Base-by-base conservation (phyloP, 1,284 basidiomycete genomes). In the Sphagnurus paluster region DNA sequence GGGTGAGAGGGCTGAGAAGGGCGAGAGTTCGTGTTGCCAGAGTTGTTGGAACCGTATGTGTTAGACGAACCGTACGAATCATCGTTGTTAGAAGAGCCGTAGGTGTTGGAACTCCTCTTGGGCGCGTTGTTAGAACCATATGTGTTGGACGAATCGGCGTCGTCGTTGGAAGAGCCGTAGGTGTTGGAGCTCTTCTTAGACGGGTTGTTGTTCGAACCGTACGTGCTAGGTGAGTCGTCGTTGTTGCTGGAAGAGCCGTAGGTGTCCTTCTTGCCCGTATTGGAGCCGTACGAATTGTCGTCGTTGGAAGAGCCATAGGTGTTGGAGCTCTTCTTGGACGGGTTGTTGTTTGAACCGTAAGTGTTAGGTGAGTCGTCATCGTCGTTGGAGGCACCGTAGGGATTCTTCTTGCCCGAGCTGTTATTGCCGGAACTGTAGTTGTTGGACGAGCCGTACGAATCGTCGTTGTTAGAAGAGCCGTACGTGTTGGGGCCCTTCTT, bases 401-500 rank as follows among this genome's bases (percentile, higher is more conserved):
- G n/a, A n/a, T n/a, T n/a, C n/a, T n/a, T n/a, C n/a, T n/a, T n/a
- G n/a, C n/a, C n/a, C n/a, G n/a, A n/a, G n/a, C n/a, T n/a, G n/a
- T n/a, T n/a, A n/a, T n/a, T n/a, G n/a, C n/a, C n/a, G n/a, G n/a
- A 44, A 37, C 55, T 51, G 46, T 58, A 44, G 40, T 54, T 54
- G 50, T 47, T 53, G 38, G 57, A 54, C 1, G 56, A 48, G 3
- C 48, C 52, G 33, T 59, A 57, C n/a, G 47, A 34, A n/a, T n/a
- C n/a, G 39, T 47, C 40, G 41, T 59, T 59, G 21, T 58, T 54
- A 13, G 46, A 52, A 10, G 65, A 62, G 19, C 52, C 52, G 37
- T 52, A 50, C n/a, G n/a, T n/a, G n/a, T n/a, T n/a, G 20, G 44
- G 44, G 29, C 5, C n/a, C 29, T 32, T 32, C 13, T 32, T 32